phyloP scores from a whole-genome alignment of 2,329 filamentous ascomycete genomes.

The Lizonia empirigonia region DNA sequence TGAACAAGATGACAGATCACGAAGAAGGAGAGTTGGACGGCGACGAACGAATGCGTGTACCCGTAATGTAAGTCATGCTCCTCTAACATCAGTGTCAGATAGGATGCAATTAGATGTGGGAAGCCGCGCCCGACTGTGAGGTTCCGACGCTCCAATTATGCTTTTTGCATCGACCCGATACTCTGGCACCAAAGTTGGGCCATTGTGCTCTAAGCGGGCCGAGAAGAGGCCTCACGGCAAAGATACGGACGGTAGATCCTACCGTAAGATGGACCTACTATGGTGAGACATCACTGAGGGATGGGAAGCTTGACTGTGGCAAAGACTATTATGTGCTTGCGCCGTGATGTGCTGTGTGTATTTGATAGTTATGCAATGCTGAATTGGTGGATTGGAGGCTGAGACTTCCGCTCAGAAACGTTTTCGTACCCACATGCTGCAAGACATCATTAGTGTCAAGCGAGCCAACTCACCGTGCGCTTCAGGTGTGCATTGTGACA shows the following conservation, averaged over 20 bases:
- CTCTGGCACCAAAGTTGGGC: constrained; percentile 17
- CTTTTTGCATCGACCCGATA: constrained; percentile 22
- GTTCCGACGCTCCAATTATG: constrained; percentile 25
- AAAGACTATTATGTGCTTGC: not conserved
- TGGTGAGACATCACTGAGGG: not conserved
- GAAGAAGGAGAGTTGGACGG: constrained; percentile 7
- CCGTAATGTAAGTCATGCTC: constrained; percentile 30
- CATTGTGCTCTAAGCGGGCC: constrained; percentile 18
- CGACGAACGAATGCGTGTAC: constrained; percentile 23
- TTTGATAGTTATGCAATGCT: constrained; percentile 4
- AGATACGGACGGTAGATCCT: constrained; percentile 8
- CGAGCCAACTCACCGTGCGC: constrained; percentile 20
- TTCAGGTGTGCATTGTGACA: constrained; percentile 7
- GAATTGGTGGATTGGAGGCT: not conserved
- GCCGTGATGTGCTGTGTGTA: not conserved
- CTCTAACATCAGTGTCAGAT: constrained; percentile 17
- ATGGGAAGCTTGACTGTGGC: not conserved
- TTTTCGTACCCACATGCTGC: constrained; percentile 19
- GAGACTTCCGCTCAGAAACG: constrained; percentile 4
- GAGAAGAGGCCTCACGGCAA: constrained; percentile 17
- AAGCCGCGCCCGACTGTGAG: constrained; percentile 22
- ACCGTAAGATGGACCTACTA: not conserved
- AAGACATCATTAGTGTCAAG: constrained; percentile 20
- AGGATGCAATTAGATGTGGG: constrained; percentile 22
- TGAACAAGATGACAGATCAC: constrained; percentile 16